phyloP scores from a whole-genome alignment of 2,329 filamentous ascomycete species.

The Diaporthe humulicola region DNA sequence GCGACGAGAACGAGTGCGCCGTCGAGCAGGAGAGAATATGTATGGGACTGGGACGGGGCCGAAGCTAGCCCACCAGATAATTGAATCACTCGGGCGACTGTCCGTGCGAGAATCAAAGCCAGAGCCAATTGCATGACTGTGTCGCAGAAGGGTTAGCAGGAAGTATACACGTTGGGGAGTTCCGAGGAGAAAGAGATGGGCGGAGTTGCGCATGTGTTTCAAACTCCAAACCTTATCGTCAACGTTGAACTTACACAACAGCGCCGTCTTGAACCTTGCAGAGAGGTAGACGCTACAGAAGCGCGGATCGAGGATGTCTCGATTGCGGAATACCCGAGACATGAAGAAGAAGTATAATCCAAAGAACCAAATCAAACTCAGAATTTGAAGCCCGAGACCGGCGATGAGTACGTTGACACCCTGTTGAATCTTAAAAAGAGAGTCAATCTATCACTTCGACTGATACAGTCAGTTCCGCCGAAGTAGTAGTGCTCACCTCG shows the following conservation, averaged over 20 bases:
- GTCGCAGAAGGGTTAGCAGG: neutral
- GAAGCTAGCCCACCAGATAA: conserved; percentile 52
- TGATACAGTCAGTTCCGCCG: neutral
- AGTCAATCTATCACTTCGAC: conserved; percentile 29
- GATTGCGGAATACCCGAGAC: conserved; percentile 53
- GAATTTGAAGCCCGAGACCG: conserved; percentile 60
- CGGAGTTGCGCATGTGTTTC: conserved; percentile 52
- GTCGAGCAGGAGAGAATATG: conserved; percentile 55
- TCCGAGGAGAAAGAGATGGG: conserved; percentile 44
- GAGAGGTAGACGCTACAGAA: conserved; percentile 58
- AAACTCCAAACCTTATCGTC: neutral
- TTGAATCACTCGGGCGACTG: conserved; percentile 57
- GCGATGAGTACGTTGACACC: conserved; percentile 56
- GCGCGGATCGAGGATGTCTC: conserved; percentile 54
- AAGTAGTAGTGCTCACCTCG: conserved; percentile 50
- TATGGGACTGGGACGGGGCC: conserved; percentile 54
- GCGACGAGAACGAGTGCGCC: conserved; percentile 56
- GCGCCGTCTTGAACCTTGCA: conserved; percentile 56
- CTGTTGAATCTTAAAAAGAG: conserved; percentile 46
- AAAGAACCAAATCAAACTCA: conserved; percentile 55
- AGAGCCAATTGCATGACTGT: conserved; percentile 55
- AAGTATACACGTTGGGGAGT: neutral
- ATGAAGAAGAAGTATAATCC: conserved; percentile 57
- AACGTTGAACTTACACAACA: conserved; percentile 56
- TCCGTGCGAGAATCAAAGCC: conserved; percentile 55